A percentile compares a stretch with the other conserved stretches of the same genome.
Evolutionary conservation across 257 asterid genomes (phyloP).

Genomic region (Gentiana straminea): DNA sequence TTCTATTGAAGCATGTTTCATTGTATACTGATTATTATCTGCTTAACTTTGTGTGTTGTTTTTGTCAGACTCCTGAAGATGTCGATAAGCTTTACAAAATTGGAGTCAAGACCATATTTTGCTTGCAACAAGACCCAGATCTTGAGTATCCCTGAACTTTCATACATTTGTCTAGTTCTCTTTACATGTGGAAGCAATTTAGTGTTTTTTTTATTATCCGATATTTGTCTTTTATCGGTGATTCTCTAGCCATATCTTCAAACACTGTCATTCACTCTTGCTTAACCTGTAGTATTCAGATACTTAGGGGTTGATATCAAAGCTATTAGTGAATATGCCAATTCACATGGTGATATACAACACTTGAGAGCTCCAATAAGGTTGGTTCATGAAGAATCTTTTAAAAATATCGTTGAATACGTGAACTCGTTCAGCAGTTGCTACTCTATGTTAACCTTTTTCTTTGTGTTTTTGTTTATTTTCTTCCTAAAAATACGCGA

Average conservation of each 20-base stretch:
- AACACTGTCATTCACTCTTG: conserved; percentile 13
- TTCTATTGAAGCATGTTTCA: conserved; percentile 4
- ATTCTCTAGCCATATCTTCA: conserved; percentile 3
- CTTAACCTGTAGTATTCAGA: conserved; percentile 46
- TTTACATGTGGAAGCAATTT: not conserved
- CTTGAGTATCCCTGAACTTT: conserved; percentile 72
- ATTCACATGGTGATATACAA: conserved; percentile 54
- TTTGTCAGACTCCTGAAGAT: conserved; percentile 67
- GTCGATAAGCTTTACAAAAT: conserved; percentile 87
- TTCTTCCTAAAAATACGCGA: too few species aligned
- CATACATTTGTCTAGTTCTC: not conserved
- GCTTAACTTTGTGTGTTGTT: not conserved
- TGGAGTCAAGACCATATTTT: conserved; percentile 91
- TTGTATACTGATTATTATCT: too few species aligned
- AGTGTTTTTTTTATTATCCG: not conserved
- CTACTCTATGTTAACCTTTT: too few species aligned
- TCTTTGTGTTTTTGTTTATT: too few species aligned
- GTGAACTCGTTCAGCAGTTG: too few species aligned
- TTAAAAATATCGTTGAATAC: not conserved
- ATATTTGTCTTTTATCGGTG: not conserved
- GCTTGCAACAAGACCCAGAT: conserved; percentile 85
- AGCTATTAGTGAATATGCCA: conserved; percentile 69
- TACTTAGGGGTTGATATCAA: conserved; percentile 78
- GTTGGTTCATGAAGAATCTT: conserved; percentile 23
- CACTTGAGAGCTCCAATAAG: conserved; percentile 91